phyloP scores from a whole-genome alignment of 805 yeast genomes.

The Barnettozyma siamensis region DNA sequence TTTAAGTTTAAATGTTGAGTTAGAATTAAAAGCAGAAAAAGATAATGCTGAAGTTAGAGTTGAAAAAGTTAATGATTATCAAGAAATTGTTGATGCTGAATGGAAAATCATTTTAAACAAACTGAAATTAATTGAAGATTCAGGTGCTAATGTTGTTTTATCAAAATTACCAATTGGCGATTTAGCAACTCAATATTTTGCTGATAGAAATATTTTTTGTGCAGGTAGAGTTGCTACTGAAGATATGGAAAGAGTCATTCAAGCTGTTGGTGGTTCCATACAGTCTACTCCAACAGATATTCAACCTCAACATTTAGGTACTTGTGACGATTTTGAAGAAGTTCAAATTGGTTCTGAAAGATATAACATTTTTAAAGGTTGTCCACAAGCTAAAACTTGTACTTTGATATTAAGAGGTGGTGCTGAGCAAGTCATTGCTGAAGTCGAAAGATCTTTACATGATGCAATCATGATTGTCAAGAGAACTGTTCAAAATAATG shows the following conservation, averaged over 20 bases:
- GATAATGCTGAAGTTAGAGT: conserved; percentile 98
- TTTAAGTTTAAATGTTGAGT: conserved; percentile 80
- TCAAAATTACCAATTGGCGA: conserved; percentile 97
- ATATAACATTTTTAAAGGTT: conserved; percentile 87
- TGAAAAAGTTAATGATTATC: conserved; percentile 89
- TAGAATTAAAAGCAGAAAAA: conserved; percentile 96
- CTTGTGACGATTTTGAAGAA: conserved; percentile 84
- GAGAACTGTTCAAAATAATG: conserved; percentile 81
- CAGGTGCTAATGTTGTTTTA: conserved; percentile 90
- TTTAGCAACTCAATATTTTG: conserved; percentile 97
- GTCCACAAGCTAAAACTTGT: conserved; percentile 89
- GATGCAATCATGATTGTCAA: conserved; percentile 99
- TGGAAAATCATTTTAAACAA: conserved; percentile 91
- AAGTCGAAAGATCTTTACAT: conserved; percentile 94
- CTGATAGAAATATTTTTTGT: conserved; percentile 92
- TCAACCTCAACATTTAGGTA: conserved; percentile 66
- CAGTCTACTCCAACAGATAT: conserved; percentile 77
- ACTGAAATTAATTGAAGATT: conserved; percentile 69
- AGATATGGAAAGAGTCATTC: conserved; percentile 87
- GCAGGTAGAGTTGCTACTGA: conserved; percentile 91
- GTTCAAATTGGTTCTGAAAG: conserved; percentile 95
- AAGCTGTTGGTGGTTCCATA: conserved; percentile 90
- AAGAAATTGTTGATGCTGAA: conserved; percentile 97
- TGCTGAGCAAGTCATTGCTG: conserved; percentile 96
- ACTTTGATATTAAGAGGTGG: conserved; percentile 94